Conservation (phyloP, 2,329 filamentous ascomycete species). For the Xylariaceae sp. region DNA sequence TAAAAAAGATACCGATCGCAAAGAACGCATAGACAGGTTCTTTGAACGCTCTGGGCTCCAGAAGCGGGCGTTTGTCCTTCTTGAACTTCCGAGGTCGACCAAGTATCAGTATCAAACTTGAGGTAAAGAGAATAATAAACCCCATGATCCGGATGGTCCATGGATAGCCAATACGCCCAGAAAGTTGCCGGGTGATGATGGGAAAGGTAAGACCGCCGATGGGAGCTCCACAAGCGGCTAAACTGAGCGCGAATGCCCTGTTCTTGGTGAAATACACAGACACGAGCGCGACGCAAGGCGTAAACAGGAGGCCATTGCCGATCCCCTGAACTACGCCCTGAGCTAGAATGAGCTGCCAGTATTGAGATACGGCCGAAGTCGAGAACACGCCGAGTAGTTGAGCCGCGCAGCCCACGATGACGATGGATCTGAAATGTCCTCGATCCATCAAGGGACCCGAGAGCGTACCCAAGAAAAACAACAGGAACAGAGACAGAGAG, state of each 20-base stretch:
- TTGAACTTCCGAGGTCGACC: constrained; percentile 15
- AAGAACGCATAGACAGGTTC: constrained; percentile 37
- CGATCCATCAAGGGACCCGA: constrained; percentile 31
- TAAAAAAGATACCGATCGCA: constrained; percentile 28
- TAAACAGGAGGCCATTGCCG: constrained; percentile 4
- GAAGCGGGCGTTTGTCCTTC: constrained; percentile 28
- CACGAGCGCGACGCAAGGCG: constrained; percentile 1
- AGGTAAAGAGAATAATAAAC: constrained; percentile 20
- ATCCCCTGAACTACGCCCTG: constrained; percentile 5
- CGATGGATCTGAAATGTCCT: constrained; percentile 20
- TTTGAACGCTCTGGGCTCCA: constrained; percentile 39
- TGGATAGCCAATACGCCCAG: constrained; percentile 2
- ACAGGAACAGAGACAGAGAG: constrained; percentile 29
- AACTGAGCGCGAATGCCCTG: constrained; percentile 1
- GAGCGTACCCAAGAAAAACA: constrained; percentile 27
- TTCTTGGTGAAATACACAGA: constrained; percentile 4
- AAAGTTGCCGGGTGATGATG: too few relatives aligned
- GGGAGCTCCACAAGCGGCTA: constrained; percentile 3
- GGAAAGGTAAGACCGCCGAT: constrained; percentile 5
- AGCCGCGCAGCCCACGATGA: constrained; percentile 1
- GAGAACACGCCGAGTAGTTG: constrained; percentile 4
- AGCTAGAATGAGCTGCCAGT: constrained; percentile 8
- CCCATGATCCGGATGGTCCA: constrained; percentile 5
- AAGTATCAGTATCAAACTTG: constrained; percentile 12
- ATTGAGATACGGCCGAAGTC: constrained; percentile 1